These are phyloP conservation scores for Barnettozyma vustinii DNA, from an alignment of 805 yeast genomes.

Conservation along the genomic window DNA sequence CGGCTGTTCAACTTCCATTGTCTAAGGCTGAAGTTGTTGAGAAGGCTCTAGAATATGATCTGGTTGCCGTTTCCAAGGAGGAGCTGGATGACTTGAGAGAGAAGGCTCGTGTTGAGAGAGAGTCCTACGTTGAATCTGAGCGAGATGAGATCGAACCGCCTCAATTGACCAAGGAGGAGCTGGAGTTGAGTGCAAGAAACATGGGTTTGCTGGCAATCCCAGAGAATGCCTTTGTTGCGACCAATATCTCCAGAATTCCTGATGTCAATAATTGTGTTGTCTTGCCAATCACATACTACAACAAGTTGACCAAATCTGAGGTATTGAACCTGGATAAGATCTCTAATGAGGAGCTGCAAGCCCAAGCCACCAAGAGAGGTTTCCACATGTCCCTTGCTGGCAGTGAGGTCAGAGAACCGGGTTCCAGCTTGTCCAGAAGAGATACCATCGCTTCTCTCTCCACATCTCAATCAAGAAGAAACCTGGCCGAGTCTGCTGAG, in stretches of 20 bases:
- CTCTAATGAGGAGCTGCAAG: slow-evolving; percentile 38
- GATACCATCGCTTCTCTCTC: slow-evolving; percentile 20
- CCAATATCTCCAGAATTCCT: slow-evolving; percentile 51
- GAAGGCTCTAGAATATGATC: slow-evolving; percentile 26
- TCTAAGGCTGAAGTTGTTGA: slow-evolving; percentile 11
- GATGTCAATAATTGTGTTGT: slow-evolving; percentile 55
- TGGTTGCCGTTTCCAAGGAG: slow-evolving; percentile 31
- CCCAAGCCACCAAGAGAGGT: slow-evolving; percentile 47
- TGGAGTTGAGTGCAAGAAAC: slow-evolving; percentile 37
- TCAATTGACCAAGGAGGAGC: slow-evolving; percentile 18
- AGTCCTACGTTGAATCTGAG: slow-evolving; percentile 7
- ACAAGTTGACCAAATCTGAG: slow-evolving; percentile 45
- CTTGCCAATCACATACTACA: slow-evolving; percentile 59
- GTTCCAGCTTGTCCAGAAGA: slow-evolving; percentile 14
- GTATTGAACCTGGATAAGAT: slow-evolving; percentile 39
- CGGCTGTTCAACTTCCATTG: background rate
- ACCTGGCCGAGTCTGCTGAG: slow-evolving; percentile 26
- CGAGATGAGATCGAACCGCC: slow-evolving; percentile 1
- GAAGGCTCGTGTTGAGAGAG: slow-evolving; percentile 16
- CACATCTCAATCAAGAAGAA: slow-evolving; percentile 21
- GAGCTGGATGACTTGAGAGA: slow-evolving; percentile 28
- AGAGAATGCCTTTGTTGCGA: slow-evolving; percentile 52
- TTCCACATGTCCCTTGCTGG: slow-evolving; percentile 26
- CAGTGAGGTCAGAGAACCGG: slow-evolving; percentile 14
- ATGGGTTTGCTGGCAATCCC: slow-evolving; percentile 54